These are phyloP conservation scores for Globisporangium camurandrum DNA, from an alignment of 352 stramenopile genomes.

Conservation along the genomic window DNA sequence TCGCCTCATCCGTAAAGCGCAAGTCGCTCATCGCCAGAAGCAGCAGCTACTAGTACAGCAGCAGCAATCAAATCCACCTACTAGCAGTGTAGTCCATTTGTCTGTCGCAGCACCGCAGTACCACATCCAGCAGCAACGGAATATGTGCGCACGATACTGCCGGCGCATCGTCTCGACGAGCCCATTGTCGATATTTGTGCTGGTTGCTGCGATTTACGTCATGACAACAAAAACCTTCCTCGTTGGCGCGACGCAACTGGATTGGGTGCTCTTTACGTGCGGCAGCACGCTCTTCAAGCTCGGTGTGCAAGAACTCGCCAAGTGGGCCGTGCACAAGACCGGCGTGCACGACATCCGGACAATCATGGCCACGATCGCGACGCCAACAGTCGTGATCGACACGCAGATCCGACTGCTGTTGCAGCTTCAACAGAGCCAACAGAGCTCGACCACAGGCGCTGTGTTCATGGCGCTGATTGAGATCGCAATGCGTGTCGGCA, in stretches of 20 bases:
- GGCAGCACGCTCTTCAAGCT: constrained; percentile 28
- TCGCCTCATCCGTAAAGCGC: too few species aligned
- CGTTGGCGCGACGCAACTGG: background rate
- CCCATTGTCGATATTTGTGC: too few species aligned
- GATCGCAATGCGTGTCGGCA: constrained; percentile 16
- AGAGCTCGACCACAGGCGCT: constrained; percentile 13
- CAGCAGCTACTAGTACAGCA: too few species aligned
- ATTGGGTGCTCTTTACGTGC: constrained; percentile 7
- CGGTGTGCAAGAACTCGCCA: constrained; percentile 22
- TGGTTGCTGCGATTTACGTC: background rate
- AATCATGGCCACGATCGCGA: constrained; percentile 25
- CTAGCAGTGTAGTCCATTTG: too few species aligned
- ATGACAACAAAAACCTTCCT: background rate
- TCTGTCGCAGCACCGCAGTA: too few species aligned
- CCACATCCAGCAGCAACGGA: too few species aligned
- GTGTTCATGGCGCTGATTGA: constrained; percentile 21
- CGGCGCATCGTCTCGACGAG: too few species aligned
- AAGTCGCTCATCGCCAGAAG: too few species aligned
- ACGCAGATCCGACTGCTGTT: constrained; percentile 31
- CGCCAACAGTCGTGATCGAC: constrained; percentile 34
- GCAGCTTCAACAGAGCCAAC: constrained; percentile 16
- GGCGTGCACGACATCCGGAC: constrained; percentile 26
- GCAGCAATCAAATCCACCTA: too few species aligned
- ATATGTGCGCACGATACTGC: too few species aligned
- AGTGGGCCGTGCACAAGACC: constrained; percentile 17